Evolutionary conservation across 1,284 basidiomycete species (phyloP), one percentile per base, ranked within the genome.

Genomic region (Wallemia mellicola): DNA sequence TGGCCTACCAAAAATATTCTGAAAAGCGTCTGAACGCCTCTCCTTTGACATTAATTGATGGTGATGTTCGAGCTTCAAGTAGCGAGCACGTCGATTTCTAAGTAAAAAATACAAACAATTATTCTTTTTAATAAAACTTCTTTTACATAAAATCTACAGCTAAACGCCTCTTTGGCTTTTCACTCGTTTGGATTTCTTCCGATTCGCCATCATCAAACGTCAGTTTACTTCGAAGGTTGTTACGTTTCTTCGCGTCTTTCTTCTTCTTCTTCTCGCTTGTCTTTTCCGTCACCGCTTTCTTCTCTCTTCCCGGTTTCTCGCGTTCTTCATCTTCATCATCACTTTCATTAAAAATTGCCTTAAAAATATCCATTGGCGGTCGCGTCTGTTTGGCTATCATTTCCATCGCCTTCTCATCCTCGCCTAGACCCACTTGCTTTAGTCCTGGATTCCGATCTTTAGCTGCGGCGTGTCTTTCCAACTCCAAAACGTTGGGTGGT

Each of bases 301-400:
- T 57, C 55, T 57, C 55, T 9, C 14, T 24, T 22, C 24, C n/a
- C 14, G 54, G 25, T 2, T 9, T 62, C 11, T 59, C 58, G 7
- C 63, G 28, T 11, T 64, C 65, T 22, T 65, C 65, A 14, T 62
- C 67, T 17, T 69, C 73, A 1, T 73, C 62, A 2, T 64, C 74
- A 1, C 68, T 68, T 2, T 67, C 67, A 1, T 85, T 86, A 67
- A 89, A 91, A 62, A 91, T 89, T 1, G 86, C 87, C 68, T 92
- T 92, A 75, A 95, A 96, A 38, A 96, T 80, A 66, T 91, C 85
- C 75, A 88, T 84, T 1, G 80, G 73, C 1, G 92, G 92, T 55
- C 85, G 78, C 62, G 83, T 75, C 68, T 91, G 91, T 0, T 82
- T 87, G 63, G 92, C 72, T 11, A 80, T 89, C 66, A 94, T 88